phyloP scores from a whole-genome alignment of 1,139 yeast species.

The Magnusiomyces suaveolens region DNA sequence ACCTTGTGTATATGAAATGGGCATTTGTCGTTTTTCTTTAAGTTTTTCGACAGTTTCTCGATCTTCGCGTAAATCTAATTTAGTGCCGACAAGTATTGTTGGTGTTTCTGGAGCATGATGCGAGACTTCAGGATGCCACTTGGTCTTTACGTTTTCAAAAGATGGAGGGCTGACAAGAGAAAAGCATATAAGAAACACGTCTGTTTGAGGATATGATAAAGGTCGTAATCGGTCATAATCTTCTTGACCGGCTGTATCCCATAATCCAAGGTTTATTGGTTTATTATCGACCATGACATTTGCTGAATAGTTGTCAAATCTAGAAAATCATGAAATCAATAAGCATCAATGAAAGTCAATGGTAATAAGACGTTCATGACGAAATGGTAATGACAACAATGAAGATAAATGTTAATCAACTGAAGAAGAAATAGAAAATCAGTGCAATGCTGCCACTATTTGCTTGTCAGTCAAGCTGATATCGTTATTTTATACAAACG shows the following conservation, averaged over 20 bases:
- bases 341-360: background rate
- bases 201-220: slow-evolving; percentile 91
- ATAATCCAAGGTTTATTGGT: slow-evolving; percentile 52
- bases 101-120: slow-evolving; percentile 98
- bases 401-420: too few relatives aligned
- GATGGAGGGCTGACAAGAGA: slow-evolving; percentile 94
- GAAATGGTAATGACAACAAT: too few relatives aligned
- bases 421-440: too few relatives aligned
- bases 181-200: slow-evolving; percentile 89
- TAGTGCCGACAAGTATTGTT: slow-evolving; percentile 91
- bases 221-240: slow-evolving; percentile 94
- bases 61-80: slow-evolving; percentile 88
- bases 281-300: slow-evolving; percentile 60
- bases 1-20: slow-evolving; percentile 80
- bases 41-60: slow-evolving; percentile 82
- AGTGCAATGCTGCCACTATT: too few relatives aligned
- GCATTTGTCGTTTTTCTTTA: slow-evolving; percentile 80
- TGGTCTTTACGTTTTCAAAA: slow-evolving; percentile 95
- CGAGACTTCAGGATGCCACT: slow-evolving; percentile 97
- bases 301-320: slow-evolving; percentile 79
- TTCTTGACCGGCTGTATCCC: slow-evolving; percentile 98
- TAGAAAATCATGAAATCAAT: slow-evolving; percentile 6
- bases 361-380: background rate
- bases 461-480: too few relatives aligned
- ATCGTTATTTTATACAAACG: too few relatives aligned